Conservation (phyloP, 2,329 filamentous ascomycete species). For the Trichoderma brevicompactum region DNA sequence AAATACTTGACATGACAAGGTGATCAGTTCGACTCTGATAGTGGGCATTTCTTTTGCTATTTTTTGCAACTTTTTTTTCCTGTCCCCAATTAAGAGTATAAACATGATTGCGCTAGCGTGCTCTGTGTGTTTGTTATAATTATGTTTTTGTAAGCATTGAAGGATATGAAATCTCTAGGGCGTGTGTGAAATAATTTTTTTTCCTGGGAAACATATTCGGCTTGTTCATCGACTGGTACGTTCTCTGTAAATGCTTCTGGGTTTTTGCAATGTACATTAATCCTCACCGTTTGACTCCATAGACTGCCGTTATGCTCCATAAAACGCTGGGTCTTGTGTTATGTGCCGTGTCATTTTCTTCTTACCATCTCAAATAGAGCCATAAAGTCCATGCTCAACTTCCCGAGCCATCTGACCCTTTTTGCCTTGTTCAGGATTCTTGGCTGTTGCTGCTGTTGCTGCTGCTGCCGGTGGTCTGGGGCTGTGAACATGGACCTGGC, state of each 20-base stretch:
- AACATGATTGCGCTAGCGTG: too few species aligned
- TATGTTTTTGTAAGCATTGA: too few species aligned
- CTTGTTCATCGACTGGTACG: too few species aligned
- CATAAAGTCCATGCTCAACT: background rate
- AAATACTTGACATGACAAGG: slow-evolving; percentile 29
- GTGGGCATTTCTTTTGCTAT: slow-evolving; percentile 24
- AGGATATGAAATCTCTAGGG: too few species aligned
- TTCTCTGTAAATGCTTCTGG: too few species aligned
- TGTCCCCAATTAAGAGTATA: too few species aligned
- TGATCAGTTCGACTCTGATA: slow-evolving; percentile 30
- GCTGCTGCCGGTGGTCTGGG: background rate
- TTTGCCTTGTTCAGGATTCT: background rate
- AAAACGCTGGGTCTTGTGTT: background rate
- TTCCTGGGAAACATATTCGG: too few species aligned
- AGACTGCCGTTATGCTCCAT: too few species aligned
- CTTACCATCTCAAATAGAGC: background rate
- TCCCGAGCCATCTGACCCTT: background rate
- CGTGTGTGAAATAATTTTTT: too few species aligned
- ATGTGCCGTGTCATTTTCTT: background rate
- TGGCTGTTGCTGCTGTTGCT: background rate
- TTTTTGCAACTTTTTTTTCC: background rate
- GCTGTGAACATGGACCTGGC: background rate
- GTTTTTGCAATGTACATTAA: too few species aligned
- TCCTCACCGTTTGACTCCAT: too few species aligned
- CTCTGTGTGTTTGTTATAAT: too few species aligned